A percentile compares a stretch with the other conserved stretches of the same genome.
Evolutionary conservation across 371 early-diverging fungal species (phyloP).

Genomic region (Mucor circinelloides): DNA sequence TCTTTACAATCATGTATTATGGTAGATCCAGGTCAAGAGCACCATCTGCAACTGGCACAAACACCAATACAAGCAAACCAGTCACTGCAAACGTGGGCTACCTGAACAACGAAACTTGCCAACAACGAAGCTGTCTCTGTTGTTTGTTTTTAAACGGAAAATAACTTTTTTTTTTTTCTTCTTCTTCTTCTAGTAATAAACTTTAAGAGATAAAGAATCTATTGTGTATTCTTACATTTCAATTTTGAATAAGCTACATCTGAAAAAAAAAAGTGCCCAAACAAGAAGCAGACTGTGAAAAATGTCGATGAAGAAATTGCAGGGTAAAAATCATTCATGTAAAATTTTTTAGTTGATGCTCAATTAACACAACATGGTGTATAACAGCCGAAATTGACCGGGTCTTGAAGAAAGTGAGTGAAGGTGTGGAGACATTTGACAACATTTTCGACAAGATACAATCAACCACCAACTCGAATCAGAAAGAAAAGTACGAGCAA

Average conservation of each 20-base stretch:
- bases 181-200: neutral
- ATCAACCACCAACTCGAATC: slow-evolving; percentile 76
- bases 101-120: neutral
- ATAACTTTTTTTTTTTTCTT: neutral
- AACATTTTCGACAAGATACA: slow-evolving; percentile 88
- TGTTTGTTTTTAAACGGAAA: slow-evolving; percentile 1
- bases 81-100: slow-evolving; percentile 1
- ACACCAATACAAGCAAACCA: neutral
- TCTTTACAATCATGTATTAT: neutral
- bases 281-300: neutral
- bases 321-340: slow-evolving; percentile 10
- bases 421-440: slow-evolving; percentile 96
- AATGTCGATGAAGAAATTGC: slow-evolving; percentile 30
- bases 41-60: neutral
- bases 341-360: neutral
- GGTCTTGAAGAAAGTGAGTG: slow-evolving; percentile 92
- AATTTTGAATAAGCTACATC: neutral
- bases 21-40: neutral
- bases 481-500: slow-evolving; percentile 95
- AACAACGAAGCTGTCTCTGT: neutral
- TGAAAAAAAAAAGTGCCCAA: neutral
- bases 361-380: neutral
- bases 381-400: slow-evolving; percentile 62
- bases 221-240: neutral
- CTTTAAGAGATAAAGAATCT: neutral